Evolutionary conservation across 441 rosid genomes (phyloP).

Genomic region (Jatropha multifida): DNA sequence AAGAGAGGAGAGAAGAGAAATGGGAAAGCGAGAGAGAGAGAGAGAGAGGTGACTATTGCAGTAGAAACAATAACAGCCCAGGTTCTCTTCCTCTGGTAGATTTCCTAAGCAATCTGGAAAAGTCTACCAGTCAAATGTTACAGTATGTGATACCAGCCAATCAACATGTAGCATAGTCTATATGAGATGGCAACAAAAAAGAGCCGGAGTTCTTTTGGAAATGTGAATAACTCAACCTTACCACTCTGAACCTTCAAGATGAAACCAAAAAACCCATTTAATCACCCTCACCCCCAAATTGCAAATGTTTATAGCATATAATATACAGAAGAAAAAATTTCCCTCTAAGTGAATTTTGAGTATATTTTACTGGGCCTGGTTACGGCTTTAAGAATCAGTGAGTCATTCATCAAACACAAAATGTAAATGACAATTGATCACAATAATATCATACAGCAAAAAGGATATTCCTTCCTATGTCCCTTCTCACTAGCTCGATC

Average conservation of each 20-base stretch:
- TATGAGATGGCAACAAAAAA: not conserved
- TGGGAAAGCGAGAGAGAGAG: not conserved
- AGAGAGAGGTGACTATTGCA: constrained; percentile 4
- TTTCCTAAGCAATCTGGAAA: not conserved
- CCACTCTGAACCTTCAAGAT: constrained; percentile 5
- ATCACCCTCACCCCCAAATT: not conserved
- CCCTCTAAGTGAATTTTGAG: not conserved
- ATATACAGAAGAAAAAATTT: not conserved
- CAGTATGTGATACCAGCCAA: constrained; percentile 9
- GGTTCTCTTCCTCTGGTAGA: not conserved
- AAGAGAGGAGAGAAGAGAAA: not conserved
- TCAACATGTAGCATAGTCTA: not conserved
- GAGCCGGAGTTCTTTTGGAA: not conserved
- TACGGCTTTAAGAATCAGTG: constrained; percentile 5
- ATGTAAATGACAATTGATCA: constrained; percentile 20
- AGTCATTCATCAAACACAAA: constrained; percentile 17
- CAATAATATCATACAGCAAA: constrained; percentile 36
- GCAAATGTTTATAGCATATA: constrained; percentile 2
- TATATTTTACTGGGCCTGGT: not conserved
- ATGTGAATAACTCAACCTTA: not conserved
- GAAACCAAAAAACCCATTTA: not conserved
- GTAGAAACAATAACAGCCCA: not conserved
- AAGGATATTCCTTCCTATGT: constrained; percentile 88
- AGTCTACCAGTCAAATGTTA: not conserved
- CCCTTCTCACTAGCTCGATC: constrained; percentile 96